A percentile compares a stretch with the other conserved stretches of the same genome.
Conservation (phyloP, 2,329 filamentous ascomycete species). For the Pseudomassariella vexata region DNA sequence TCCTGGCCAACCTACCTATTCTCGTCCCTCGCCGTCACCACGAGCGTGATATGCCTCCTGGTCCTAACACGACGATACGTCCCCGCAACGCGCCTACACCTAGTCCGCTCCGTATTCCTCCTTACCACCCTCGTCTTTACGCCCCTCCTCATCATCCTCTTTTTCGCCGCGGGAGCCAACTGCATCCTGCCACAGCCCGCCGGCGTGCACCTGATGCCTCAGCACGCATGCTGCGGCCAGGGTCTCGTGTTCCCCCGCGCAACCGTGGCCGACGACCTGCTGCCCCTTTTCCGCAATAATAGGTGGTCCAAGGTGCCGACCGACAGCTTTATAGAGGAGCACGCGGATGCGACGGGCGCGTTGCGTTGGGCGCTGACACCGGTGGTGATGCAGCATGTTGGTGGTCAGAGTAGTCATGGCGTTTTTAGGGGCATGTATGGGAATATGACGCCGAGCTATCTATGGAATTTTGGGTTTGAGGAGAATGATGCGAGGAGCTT, state of each 20-base stretch:
- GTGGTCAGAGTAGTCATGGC: constrained; percentile 19
- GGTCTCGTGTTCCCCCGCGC: constrained; percentile 19
- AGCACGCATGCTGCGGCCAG: constrained; percentile 20
- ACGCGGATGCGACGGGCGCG: constrained; percentile 11
- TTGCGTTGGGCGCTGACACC: constrained; percentile 21
- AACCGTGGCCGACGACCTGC: constrained; percentile 12
- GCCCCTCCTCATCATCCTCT: constrained; percentile 17
- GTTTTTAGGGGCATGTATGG: constrained; percentile 1
- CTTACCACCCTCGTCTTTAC: constrained; percentile 13
- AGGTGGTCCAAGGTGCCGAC: constrained; percentile 10
- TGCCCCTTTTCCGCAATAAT: constrained; percentile 14
- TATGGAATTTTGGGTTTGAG: too few species aligned
- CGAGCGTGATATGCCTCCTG: constrained; percentile 8
- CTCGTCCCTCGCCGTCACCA: constrained; percentile 9
- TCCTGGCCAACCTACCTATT: constrained; percentile 16
- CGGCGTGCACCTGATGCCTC: constrained; percentile 17
- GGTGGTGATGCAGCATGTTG: constrained; percentile 22
- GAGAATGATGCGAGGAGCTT: too few species aligned
- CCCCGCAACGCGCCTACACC: constrained; percentile 8
- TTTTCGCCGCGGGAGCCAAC: constrained; percentile 17
- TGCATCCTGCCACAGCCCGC: constrained; percentile 13
- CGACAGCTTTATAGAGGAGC: constrained; percentile 21
- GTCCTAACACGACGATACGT: constrained; percentile 8
- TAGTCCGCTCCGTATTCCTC: constrained; percentile 9
- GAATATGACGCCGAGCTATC: too few species aligned